A percentile compares a stretch with the other conserved stretches of the same genome.
Conservation (phyloP, 148 eudicot species). For the Arbutus unedo region DNA sequence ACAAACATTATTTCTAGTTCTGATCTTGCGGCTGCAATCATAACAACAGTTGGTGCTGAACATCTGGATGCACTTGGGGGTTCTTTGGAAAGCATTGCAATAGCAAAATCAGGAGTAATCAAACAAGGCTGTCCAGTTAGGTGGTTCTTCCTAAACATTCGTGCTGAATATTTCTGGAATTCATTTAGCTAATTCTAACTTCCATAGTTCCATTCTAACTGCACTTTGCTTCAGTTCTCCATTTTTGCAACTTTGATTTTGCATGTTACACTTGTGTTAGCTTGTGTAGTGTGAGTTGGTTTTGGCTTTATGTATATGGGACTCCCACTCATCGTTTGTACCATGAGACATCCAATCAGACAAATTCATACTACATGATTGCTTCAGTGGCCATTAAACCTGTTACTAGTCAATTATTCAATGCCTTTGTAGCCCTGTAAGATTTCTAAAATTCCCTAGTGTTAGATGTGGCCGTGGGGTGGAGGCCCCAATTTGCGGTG, state of each 20-base stretch:
- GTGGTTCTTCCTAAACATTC: slow-evolving; percentile 50
- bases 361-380: not conserved
- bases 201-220: not conserved
- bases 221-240: not conserved
- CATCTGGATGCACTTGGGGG: slow-evolving; percentile 98
- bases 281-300: not conserved
- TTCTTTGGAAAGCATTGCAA: slow-evolving; percentile 86
- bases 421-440: not conserved
- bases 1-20: slow-evolving; percentile 71
- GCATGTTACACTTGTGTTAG: not conserved
- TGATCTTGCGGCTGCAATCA: slow-evolving; percentile 68
- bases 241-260: not conserved
- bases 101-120: slow-evolving; percentile 91
- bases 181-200: not conserved
- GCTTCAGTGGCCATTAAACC: not conserved
- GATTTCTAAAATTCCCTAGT: not conserved
- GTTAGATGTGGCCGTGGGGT: not conserved
- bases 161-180: not conserved
- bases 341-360: not conserved
- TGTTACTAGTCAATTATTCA: not conserved
- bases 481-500: not conserved
- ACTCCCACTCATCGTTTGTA: not conserved
- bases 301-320: not conserved
- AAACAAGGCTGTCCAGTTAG: slow-evolving; percentile 83
- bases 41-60: slow-evolving; percentile 85